phyloP scores from a whole-genome alignment of 805 yeast species.

The Nakazawaea holstii region DNA sequence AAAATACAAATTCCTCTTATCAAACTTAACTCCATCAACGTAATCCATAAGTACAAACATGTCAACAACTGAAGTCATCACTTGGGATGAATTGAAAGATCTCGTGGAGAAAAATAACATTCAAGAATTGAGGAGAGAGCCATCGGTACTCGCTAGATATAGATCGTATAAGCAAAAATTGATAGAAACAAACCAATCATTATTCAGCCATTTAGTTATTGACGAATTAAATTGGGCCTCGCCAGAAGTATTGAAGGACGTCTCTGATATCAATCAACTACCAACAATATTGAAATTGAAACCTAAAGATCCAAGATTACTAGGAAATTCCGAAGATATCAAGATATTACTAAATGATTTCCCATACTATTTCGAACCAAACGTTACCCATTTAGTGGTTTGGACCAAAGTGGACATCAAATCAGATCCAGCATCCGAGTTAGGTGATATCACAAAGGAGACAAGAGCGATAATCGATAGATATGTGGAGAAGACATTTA shows the following conservation, averaged over 20 bases:
- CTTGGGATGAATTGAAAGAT: constrained; percentile 38
- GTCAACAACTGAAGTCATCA: constrained; percentile 19
- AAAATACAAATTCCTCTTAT: too few species aligned
- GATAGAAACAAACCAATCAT: constrained; percentile 26
- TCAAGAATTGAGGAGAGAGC: constrained; percentile 44
- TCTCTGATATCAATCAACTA: constrained; percentile 16
- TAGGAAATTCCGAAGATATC: constrained; percentile 35
- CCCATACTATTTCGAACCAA: constrained; percentile 55
- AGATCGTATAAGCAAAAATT: constrained; percentile 38
- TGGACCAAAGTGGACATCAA: constrained; percentile 62
- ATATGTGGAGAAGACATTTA: constrained; percentile 44
- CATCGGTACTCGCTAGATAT: constrained; percentile 37
- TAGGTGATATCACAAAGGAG: constrained; percentile 45
- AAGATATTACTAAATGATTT: constrained; percentile 52
- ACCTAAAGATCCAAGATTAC: constrained; percentile 32
- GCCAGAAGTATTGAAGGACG: constrained; percentile 19
- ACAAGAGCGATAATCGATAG: constrained; percentile 37
- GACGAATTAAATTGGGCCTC: constrained; percentile 48
- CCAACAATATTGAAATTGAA: constrained; percentile 17
- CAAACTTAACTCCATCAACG: too few species aligned
- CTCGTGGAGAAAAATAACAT: constrained; percentile 37
- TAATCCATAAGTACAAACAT: neutral
- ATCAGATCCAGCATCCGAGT: constrained; percentile 40
- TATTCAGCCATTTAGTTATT: constrained; percentile 43
- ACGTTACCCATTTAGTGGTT: constrained; percentile 52